phyloP scores from a whole-genome alignment of 2,329 filamentous ascomycete species.

The Fusarium sp. region DNA sequence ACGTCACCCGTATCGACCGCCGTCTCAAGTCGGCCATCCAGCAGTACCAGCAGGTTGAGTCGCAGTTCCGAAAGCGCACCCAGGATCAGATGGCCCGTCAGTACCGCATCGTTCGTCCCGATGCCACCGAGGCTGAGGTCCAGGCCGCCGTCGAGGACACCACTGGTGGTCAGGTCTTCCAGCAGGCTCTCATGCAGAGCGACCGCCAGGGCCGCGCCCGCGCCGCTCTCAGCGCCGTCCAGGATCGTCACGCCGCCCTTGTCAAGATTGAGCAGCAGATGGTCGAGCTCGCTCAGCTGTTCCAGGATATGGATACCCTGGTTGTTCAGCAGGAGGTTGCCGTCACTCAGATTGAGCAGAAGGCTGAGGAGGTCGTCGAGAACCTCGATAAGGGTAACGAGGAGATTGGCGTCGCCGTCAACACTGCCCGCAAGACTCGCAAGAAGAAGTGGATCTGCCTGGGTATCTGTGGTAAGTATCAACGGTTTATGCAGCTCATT shows the following conservation, averaged over 20 bases:
- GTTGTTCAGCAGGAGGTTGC: constrained; percentile 86
- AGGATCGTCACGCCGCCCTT: constrained; percentile 83
- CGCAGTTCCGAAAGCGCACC: constrained; percentile 78
- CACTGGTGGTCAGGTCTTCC: constrained; percentile 80
- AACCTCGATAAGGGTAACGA: constrained; percentile 86
- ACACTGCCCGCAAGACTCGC: constrained; percentile 78
- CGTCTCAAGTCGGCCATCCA: constrained; percentile 82
- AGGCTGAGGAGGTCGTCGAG: constrained; percentile 83
- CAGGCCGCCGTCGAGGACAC: constrained; percentile 77
- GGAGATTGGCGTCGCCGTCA: constrained; percentile 81
- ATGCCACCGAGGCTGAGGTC: constrained; percentile 80
- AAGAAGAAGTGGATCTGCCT: constrained; percentile 98
- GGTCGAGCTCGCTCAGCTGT: constrained; percentile 84
- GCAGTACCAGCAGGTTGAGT: constrained; percentile 81
- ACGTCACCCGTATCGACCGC: constrained; percentile 82
- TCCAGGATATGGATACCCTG: constrained; percentile 86
- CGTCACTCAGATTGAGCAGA: constrained; percentile 82
- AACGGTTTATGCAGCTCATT: background rate
- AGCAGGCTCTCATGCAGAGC: constrained; percentile 82
- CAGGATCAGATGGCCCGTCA: constrained; percentile 87
- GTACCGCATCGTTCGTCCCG: constrained; percentile 86
- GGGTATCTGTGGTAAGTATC: constrained; percentile 68
- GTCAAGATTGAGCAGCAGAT: constrained; percentile 92
- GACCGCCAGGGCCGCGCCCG: constrained; percentile 83
- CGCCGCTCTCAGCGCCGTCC: constrained; percentile 78